Evolutionary conservation across 2,329 filamentous ascomycete species (phyloP).

Genomic region (Aureobasidium sp.): DNA sequence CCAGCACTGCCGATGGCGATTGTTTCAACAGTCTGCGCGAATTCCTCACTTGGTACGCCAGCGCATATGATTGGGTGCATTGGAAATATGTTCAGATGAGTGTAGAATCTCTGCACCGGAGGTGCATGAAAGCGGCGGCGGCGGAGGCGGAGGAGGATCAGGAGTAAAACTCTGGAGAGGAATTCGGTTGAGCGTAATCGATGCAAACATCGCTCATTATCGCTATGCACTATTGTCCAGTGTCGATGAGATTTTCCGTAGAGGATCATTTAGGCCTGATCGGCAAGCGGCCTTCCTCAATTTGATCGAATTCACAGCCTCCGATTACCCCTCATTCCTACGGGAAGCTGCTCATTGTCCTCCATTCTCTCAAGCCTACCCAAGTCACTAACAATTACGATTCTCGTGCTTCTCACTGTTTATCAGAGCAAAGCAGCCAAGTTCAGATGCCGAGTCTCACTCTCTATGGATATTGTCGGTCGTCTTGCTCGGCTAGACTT

Average conservation of each 20-base stretch:
- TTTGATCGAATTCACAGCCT: neutral
- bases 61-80: neutral
- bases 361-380: neutral
- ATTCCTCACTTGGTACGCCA: neutral
- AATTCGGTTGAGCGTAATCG: neutral
- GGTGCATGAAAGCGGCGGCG: neutral
- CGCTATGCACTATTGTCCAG: neutral
- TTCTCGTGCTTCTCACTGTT: neutral
- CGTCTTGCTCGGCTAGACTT: conserved; percentile 53
- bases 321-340: neutral
- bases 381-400: too few relatives aligned
- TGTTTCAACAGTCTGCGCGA: neutral
- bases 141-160: neutral
- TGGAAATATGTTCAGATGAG: neutral
- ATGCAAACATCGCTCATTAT: neutral
- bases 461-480: conserved; percentile 53
- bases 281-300: neutral
- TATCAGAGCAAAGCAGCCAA: neutral
- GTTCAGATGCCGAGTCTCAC: neutral
- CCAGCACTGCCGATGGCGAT: too few relatives aligned
- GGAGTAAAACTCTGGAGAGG: neutral
- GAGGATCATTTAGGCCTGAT: neutral
- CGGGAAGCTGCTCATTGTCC: too few relatives aligned
- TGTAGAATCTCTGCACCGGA: neutral
- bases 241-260: neutral